phyloP scores from a whole-genome alignment of 2,329 filamentous ascomycete species.

The Aspergillus cejpii region DNA sequence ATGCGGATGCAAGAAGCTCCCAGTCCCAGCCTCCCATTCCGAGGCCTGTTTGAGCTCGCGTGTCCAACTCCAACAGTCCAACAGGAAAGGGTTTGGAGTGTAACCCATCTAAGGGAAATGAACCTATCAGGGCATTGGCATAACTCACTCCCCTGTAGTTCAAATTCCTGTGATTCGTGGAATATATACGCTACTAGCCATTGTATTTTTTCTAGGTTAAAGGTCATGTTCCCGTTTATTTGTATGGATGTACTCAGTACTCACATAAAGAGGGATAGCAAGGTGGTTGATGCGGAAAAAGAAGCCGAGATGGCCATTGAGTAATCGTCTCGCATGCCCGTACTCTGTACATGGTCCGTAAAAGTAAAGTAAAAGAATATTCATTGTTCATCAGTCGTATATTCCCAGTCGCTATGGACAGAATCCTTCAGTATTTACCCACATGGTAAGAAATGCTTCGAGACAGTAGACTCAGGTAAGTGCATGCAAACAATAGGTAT shows the following conservation, averaged over 20 bases:
- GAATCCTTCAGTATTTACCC: background rate
- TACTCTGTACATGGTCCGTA: too few relatives aligned
- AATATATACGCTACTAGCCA: background rate
- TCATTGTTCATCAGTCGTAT: conserved; percentile 2
- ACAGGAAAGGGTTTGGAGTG: too few relatives aligned
- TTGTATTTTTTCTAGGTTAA: conserved; percentile 2
- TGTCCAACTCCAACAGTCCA: too few relatives aligned
- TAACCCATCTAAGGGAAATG: too few relatives aligned
- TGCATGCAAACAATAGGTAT: background rate
- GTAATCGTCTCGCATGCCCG: background rate
- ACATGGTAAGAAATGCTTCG: background rate
- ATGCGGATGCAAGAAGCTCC: too few relatives aligned
- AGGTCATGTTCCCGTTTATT: background rate
- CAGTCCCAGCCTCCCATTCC: too few relatives aligned
- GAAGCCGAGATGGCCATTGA: conserved; percentile 14
- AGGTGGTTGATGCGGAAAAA: conserved; percentile 15
- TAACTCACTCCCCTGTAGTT: too few relatives aligned
- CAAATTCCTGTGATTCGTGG: conserved; percentile 8
- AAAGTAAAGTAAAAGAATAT: background rate
- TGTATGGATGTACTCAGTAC: conserved; percentile 60
- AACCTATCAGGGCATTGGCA: too few relatives aligned
- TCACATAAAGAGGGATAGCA: conserved; percentile 42
- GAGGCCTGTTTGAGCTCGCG: too few relatives aligned
- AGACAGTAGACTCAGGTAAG: background rate
- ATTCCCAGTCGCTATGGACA: background rate